Conservation (phyloP, 2,329 filamentous ascomycete genomes). For the Arthroderma uncinatum region DNA sequence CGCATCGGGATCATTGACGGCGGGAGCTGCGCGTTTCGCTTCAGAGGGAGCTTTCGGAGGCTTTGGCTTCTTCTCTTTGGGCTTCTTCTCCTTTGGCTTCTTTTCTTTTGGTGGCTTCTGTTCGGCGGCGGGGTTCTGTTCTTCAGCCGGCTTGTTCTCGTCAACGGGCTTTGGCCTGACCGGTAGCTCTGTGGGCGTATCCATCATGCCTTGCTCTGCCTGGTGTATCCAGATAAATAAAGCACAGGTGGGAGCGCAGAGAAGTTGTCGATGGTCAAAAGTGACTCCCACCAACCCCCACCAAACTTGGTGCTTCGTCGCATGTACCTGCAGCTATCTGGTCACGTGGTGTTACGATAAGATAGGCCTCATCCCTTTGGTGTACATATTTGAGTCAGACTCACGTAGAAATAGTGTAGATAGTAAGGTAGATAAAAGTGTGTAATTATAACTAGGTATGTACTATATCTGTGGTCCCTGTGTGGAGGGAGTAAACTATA, state of each 20-base stretch:
- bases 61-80: constrained; percentile 2
- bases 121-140: not conserved
- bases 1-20: constrained; percentile 40
- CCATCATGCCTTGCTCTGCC: not conserved
- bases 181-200: constrained; percentile 7
- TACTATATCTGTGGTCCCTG: no score
- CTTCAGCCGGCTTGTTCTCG: constrained; percentile 1
- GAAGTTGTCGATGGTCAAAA: not conserved
- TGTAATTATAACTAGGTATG: no score
- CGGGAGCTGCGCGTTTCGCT: constrained; percentile 4
- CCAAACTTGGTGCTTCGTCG: not conserved
- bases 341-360: not conserved
- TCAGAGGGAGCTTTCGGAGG: constrained; percentile 5
- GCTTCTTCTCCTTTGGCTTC: constrained; percentile 6
- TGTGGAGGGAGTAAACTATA: no score
- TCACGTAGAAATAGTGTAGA: no score
- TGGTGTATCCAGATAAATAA: not conserved
- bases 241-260: not conserved
- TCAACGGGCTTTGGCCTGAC: constrained; percentile 9
- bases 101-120: constrained; percentile 12
- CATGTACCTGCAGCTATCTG: not conserved
- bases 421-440: no score
- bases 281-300: not conserved
- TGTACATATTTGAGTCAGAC: no score
- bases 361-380: no score